phyloP scores from a whole-genome alignment of 192 early-diverging fungal species.

The Coemansia sp. region DNA sequence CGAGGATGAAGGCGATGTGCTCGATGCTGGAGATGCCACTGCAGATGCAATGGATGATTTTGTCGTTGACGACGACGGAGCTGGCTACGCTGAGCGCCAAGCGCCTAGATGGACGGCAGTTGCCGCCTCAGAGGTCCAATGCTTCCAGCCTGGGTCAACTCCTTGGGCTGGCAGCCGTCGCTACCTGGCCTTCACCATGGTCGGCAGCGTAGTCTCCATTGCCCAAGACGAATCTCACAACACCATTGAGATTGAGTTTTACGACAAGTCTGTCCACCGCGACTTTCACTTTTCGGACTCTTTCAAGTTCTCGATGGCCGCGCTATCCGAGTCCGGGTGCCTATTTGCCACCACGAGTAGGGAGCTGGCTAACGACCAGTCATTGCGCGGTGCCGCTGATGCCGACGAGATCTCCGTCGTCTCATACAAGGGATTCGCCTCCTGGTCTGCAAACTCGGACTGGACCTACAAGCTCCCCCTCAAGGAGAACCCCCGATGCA shows the following conservation, averaged over 20 bases:
- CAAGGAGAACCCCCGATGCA: conserved; percentile 72
- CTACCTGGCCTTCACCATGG: conserved; percentile 83
- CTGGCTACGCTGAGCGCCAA: conserved; percentile 62
- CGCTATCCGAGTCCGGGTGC: conserved; percentile 71
- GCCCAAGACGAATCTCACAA: conserved; percentile 68
- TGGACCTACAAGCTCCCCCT: conserved; percentile 74
- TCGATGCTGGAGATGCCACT: conserved; percentile 44
- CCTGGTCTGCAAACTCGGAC: conserved; percentile 71
- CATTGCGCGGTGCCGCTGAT: conserved; percentile 59
- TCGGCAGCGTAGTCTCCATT: conserved; percentile 79
- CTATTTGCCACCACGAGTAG: conserved; percentile 64
- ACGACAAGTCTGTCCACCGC: conserved; percentile 79
- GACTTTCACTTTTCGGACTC: conserved; percentile 86
- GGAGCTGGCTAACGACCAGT: conserved; percentile 51
- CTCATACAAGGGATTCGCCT: conserved; percentile 74
- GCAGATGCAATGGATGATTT: conserved; percentile 78
- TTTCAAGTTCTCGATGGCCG: conserved; percentile 77
- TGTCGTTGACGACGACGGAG: conserved; percentile 89
- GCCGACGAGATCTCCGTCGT: conserved; percentile 63
- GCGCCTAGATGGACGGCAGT: conserved; percentile 38
- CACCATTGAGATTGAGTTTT: conserved; percentile 85
- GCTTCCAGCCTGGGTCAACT: conserved; percentile 89
- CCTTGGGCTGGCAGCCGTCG: conserved; percentile 60
- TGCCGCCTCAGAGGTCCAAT: conserved; percentile 23
- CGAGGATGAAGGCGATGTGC: conserved; percentile 17